These are phyloP conservation scores for Cladophialophora chaetospira DNA, from an alignment of 2,329 filamentous ascomycete species.

Conservation along the genomic window DNA sequence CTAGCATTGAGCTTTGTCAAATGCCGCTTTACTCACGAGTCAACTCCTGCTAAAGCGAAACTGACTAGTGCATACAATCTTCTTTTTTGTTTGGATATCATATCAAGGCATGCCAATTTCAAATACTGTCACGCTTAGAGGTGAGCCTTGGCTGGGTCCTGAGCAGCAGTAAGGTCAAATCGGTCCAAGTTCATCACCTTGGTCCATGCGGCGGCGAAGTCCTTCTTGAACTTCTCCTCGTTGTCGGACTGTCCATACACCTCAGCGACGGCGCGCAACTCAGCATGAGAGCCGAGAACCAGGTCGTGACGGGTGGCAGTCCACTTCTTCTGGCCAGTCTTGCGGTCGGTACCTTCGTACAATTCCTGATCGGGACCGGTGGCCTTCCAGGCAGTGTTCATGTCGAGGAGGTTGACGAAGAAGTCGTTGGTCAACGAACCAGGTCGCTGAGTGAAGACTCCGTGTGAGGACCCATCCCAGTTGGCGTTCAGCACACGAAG, in stretches of 20 bases:
- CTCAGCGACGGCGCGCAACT: slow-evolving; percentile 70
- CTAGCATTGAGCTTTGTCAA: neutral
- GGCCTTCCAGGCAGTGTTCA: slow-evolving; percentile 65
- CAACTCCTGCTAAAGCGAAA: neutral
- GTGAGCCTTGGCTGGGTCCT: slow-evolving; percentile 9
- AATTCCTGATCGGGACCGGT: slow-evolving; percentile 54
- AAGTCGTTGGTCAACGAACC: slow-evolving; percentile 77
- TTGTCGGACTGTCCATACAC: slow-evolving; percentile 66
- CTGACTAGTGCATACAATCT: neutral
- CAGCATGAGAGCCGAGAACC: slow-evolving; percentile 72
- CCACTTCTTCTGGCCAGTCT: slow-evolving; percentile 68
- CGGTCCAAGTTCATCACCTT: slow-evolving; percentile 76
- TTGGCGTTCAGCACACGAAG: slow-evolving; percentile 70
- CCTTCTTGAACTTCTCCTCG: slow-evolving; percentile 66
- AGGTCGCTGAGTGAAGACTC: slow-evolving; percentile 68
- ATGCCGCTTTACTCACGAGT: neutral
- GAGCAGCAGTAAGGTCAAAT: slow-evolving; percentile 52
- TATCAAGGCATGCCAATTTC: neutral
- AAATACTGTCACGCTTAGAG: slow-evolving; percentile 3
- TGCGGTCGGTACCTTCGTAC: slow-evolving; percentile 67
- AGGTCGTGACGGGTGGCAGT: slow-evolving; percentile 69
- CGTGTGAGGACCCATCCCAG: slow-evolving; percentile 67
- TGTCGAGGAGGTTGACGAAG: slow-evolving; percentile 77
- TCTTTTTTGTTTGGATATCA: neutral
- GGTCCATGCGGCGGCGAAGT: slow-evolving; percentile 71